These are phyloP conservation scores for Xylariaceae sp. DNA, from an alignment of 2,329 filamentous ascomycete genomes.

Conservation along the genomic window DNA sequence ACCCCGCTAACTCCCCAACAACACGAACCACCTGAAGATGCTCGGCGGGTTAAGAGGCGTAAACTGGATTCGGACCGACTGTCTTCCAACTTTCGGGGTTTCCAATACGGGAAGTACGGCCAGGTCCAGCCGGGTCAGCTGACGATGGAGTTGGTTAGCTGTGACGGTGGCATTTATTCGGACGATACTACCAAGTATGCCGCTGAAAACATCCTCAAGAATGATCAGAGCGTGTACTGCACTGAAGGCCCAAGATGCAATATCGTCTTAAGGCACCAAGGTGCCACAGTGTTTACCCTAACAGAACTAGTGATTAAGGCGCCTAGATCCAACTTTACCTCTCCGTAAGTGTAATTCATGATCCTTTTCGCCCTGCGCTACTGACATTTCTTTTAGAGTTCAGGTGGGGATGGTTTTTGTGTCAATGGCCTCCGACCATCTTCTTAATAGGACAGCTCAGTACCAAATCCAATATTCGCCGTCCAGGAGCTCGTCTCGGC, in stretches of 20 bases:
- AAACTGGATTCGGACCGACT: constrained; percentile 71
- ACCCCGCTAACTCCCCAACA: constrained; percentile 33
- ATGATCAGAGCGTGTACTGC: constrained; percentile 87
- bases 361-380: constrained; percentile 9
- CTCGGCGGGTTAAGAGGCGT: constrained; percentile 67
- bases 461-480: constrained; percentile 74
- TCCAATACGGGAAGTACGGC: constrained; percentile 84
- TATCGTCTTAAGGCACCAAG: constrained; percentile 81
- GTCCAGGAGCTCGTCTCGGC: constrained; percentile 33
- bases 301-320: constrained; percentile 89
- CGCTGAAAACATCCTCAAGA: constrained; percentile 81
- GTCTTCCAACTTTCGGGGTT: constrained; percentile 57
- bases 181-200: constrained; percentile 66
- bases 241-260: constrained; percentile 89
- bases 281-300: constrained; percentile 79
- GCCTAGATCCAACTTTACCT: constrained; percentile 79
- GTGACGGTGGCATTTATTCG: constrained; percentile 77
- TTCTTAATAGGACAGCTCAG: constrained; percentile 73
- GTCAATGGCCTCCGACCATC: constrained; percentile 80
- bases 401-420: constrained; percentile 93
- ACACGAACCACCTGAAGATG: constrained; percentile 39
- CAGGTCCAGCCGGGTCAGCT: constrained; percentile 84
- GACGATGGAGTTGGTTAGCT: constrained; percentile 87
- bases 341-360: constrained; percentile 71
- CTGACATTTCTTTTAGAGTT: constrained; percentile 57